Percentiles rank a stretch among this genome's conserved stretches.
Conservation (phyloP, 2,329 filamentous ascomycete species). For the Canariomyces notabilis region DNA sequence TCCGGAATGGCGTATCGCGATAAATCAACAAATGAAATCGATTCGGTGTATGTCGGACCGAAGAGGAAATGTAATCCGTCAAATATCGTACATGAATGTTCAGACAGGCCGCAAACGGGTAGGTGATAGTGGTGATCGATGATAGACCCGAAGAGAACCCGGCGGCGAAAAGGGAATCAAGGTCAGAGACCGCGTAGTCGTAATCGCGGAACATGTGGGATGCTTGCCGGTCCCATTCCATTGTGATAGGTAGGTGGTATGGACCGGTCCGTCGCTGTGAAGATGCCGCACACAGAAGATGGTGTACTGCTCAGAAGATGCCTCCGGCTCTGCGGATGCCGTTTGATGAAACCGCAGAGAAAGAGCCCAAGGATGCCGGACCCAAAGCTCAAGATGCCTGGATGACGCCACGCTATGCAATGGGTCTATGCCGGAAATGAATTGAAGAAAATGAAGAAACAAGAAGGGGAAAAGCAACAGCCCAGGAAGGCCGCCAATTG, state of each 20-base stretch:
- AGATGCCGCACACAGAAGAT: background rate
- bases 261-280: constrained; percentile 1
- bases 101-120: constrained; percentile 14
- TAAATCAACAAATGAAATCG: constrained; percentile 16
- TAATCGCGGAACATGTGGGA: constrained; percentile 15
- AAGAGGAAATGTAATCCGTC: constrained; percentile 8
- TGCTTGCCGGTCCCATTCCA: constrained; percentile 7
- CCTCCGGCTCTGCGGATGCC: constrained; percentile 8
- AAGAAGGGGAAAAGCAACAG: background rate
- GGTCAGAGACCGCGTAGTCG: constrained; percentile 9
- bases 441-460: constrained; percentile 9
- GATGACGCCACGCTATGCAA: constrained; percentile 25
- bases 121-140: constrained; percentile 14
- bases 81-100: constrained; percentile 14
- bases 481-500: too few species aligned
- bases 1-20: constrained; percentile 8
- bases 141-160: constrained; percentile 3
- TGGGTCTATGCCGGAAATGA: constrained; percentile 23
- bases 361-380: constrained; percentile 21
- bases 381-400: constrained; percentile 20
- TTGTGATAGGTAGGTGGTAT: constrained; percentile 8
- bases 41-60: constrained; percentile 21
- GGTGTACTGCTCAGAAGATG: constrained; percentile 15
- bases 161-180: constrained; percentile 6
- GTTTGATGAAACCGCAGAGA: constrained; percentile 13